A percentile compares a stretch with the other conserved stretches of the same genome.
Conservation (phyloP, 2,329 filamentous ascomycete species). For the Xylariaceae sp. region DNA sequence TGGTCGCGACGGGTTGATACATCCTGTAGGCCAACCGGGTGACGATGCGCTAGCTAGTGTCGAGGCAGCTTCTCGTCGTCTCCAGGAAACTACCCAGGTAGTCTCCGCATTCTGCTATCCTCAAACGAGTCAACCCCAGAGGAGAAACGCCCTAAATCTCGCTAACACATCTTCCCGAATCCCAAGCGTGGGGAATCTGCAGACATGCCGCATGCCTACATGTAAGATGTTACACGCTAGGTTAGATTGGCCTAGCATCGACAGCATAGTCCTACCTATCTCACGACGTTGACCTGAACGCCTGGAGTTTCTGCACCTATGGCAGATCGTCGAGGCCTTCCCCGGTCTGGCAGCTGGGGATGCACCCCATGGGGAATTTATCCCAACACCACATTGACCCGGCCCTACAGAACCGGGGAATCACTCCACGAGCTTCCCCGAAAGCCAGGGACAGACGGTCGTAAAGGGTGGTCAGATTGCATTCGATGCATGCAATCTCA, state of each 20-base stretch:
- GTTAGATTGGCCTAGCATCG: neutral
- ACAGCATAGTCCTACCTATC: neutral
- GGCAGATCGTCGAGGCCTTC: constrained; percentile 2
- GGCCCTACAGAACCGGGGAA: neutral
- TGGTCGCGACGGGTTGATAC: neutral
- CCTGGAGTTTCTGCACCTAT: constrained; percentile 19
- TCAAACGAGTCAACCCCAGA: constrained; percentile 3
- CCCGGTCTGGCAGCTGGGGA: neutral
- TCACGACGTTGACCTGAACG: neutral
- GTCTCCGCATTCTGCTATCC: constrained; percentile 3
- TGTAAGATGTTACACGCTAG: neutral
- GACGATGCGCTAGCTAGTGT: neutral
- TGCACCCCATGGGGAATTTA: neutral
- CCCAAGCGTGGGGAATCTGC: neutral
- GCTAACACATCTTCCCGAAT: constrained; percentile 2
- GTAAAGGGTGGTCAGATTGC: constrained; percentile 14
- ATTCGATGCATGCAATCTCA: constrained; percentile 21
- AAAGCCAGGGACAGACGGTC: neutral
- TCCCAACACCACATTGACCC: constrained; percentile 3
- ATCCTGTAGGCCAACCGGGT: neutral
- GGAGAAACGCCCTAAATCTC: neutral
- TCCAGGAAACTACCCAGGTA: neutral
- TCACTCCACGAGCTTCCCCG: neutral
- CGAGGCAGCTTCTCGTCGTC: neutral
- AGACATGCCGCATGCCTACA: neutral